Evolutionary conservation across 1,284 basidiomycete species (phyloP).

Genomic region (Earliella scabrosa): DNA sequence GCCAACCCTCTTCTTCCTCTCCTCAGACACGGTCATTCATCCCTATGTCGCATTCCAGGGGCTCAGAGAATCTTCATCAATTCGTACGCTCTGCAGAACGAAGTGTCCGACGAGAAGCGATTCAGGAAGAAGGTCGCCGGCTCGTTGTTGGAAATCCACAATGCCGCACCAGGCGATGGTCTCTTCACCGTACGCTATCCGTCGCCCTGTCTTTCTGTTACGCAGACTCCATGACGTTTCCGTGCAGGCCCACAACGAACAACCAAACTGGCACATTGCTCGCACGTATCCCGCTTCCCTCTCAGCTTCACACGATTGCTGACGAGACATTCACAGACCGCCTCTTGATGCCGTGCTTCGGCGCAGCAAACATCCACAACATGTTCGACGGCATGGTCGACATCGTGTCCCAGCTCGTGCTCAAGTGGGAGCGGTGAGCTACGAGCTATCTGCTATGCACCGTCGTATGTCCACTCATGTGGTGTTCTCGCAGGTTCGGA

Average conservation of each 20-base stretch:
- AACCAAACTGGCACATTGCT: slow-evolving; percentile 52
- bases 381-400: slow-evolving; percentile 58
- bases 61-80: slow-evolving; percentile 37
- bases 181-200: slow-evolving; percentile 40
- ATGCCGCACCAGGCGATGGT: slow-evolving; percentile 48
- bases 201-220: background rate
- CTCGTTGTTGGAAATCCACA: slow-evolving; percentile 43
- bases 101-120: slow-evolving; percentile 48
- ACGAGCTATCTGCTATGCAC: background rate
- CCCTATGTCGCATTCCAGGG: background rate
- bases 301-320: background rate
- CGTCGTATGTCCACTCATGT: background rate
- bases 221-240: background rate
- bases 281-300: slow-evolving; percentile 35
- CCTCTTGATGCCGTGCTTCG: slow-evolving; percentile 56
- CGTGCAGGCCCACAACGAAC: slow-evolving; percentile 38
- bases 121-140: slow-evolving; percentile 46
- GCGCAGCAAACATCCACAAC: slow-evolving; percentile 44
- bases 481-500: slow-evolving; percentile 44
- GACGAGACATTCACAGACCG: slow-evolving; percentile 39
- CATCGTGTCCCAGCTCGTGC: slow-evolving; percentile 48
- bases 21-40: no score
- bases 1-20: background rate
- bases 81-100: slow-evolving; percentile 43
- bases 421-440: slow-evolving; percentile 49